Conservation (phyloP, 1,284 basidiomycete genomes). For the Trametes polyzona region DNA sequence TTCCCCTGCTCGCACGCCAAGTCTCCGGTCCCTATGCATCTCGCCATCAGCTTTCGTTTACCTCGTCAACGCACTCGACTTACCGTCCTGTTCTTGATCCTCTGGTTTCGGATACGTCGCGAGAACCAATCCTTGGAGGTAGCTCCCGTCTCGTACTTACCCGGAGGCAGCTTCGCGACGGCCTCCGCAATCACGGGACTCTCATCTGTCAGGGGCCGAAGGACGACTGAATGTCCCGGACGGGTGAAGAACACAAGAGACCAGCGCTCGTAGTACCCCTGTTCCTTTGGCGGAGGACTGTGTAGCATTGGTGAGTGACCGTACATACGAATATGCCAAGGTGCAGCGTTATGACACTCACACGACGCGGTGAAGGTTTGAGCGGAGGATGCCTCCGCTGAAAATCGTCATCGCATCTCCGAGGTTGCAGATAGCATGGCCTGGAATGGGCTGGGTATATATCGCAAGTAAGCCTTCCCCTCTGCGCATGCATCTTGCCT, state of each 20-base stretch:
- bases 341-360: conserved; percentile 13
- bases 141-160: conserved; percentile 28
- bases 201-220: conserved; percentile 29
- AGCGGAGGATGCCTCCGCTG: conserved; percentile 44
- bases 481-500: too few relatives aligned
- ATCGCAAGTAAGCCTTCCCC: too few relatives aligned
- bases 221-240: conserved; percentile 34
- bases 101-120: conserved; percentile 34
- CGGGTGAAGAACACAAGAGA: conserved; percentile 44
- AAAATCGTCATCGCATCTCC: conserved; percentile 48
- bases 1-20: conserved; percentile 36
- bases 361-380: conserved; percentile 44
- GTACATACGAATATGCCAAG: not conserved
- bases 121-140: conserved; percentile 38
- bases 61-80: not conserved
- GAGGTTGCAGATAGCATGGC: conserved; percentile 45
- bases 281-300: conserved; percentile 36
- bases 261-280: conserved; percentile 36
- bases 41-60: not conserved
- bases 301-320: not conserved
- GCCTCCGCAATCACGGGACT: conserved; percentile 33
- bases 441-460: conserved; percentile 35
- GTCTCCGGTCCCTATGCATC: conserved; percentile 37
- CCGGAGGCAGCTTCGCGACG: conserved; percentile 20
- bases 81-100: conserved; percentile 35